A percentile compares a stretch with the other conserved stretches of the same genome.
Conservation (phyloP, 371 early-diverging fungal genomes). For the Lichtheimia hyalospora region DNA sequence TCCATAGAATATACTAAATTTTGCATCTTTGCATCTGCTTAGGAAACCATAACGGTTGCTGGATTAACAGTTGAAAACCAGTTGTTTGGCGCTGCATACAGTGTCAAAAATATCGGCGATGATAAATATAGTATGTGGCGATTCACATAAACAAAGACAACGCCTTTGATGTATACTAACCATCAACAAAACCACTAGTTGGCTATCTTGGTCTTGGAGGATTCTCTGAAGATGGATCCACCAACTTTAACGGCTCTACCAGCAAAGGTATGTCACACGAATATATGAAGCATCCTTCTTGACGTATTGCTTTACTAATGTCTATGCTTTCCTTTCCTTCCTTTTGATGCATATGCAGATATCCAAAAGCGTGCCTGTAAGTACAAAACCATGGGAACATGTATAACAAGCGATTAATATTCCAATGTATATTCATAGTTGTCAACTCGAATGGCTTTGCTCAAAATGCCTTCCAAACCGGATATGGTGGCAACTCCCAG, state of each 20-base stretch:
- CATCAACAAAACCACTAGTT: conserved; percentile 12
- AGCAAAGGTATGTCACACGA: conserved; percentile 15
- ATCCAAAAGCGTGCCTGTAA: conserved; percentile 12
- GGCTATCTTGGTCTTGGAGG: conserved; percentile 45
- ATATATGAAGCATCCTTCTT: no score
- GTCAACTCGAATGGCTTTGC: conserved; percentile 24
- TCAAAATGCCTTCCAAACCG: conserved; percentile 34
- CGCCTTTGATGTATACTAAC: background rate
- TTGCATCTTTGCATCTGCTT: background rate
- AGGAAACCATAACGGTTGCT: conserved; percentile 44
- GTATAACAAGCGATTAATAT: no score
- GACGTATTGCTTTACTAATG: background rate
- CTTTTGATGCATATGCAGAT: background rate
- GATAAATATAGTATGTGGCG: conserved; percentile 35
- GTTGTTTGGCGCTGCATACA: conserved; percentile 42
- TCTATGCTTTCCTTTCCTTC: background rate
- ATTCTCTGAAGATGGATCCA: conserved; percentile 36
- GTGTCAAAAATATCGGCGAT: conserved; percentile 38
- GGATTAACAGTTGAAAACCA: conserved; percentile 37
- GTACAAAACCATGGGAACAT: background rate
- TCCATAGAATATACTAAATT: background rate
- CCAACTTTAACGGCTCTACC: conserved; percentile 26
- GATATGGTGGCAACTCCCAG: conserved; percentile 25
- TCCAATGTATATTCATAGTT: background rate
- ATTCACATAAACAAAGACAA: background rate